Conservation (phyloP, 352 stramenopile species). For the Phytophthora citricola region DNA sequence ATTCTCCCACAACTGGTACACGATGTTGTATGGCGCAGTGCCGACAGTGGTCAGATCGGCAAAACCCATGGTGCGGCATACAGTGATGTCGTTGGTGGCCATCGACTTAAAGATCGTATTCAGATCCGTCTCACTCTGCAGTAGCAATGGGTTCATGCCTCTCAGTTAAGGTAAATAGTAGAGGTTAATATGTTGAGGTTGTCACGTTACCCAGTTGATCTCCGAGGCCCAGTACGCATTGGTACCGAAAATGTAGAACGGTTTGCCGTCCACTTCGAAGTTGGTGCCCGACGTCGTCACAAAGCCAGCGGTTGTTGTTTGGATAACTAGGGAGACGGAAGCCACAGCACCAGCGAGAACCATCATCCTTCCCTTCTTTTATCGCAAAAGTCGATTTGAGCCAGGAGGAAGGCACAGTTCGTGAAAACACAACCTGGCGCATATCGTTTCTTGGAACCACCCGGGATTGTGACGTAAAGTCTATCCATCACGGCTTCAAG, state of each 20-base stretch:
- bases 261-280: conserved; percentile 32
- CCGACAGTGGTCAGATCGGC: conserved; percentile 24
- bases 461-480: background rate
- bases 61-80: conserved; percentile 37
- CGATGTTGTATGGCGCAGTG: conserved; percentile 32
- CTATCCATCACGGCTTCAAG: background rate
- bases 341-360: background rate
- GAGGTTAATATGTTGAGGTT: background rate
- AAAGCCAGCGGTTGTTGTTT: conserved; percentile 19
- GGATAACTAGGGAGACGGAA: conserved; percentile 2
- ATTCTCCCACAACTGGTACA: conserved; percentile 41
- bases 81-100: conserved; percentile 35
- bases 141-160: too few relatives aligned
- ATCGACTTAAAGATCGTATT: conserved; percentile 39
- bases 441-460: background rate
- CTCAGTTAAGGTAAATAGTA: conserved; percentile 3
- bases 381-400: background rate
- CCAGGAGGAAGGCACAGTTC: conserved; percentile 4
- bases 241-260: conserved; percentile 42
- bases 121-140: conserved; percentile 29
- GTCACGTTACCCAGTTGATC: conserved; percentile 28
- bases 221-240: conserved; percentile 41
- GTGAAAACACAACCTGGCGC: background rate
- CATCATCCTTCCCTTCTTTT: background rate
- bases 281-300: conserved; percentile 36